Evolutionary conservation across 257 asterid species (phyloP), one percentile per base, ranked within the genome.

Genomic region (Solanum sparsipilum): DNA sequence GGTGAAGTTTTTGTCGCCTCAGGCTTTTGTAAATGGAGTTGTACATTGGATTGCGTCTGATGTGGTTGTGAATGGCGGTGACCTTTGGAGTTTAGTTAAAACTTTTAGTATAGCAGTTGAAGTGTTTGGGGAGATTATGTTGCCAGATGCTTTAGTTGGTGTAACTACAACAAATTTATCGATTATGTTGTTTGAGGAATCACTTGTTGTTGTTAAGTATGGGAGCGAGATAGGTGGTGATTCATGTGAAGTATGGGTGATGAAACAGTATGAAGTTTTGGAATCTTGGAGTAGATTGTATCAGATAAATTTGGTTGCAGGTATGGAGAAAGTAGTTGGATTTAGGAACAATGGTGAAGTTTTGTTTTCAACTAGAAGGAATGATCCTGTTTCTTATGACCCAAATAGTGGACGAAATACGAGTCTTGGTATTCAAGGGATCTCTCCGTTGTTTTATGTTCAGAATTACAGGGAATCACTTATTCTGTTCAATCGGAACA

Each of bases 281-380:
- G 92, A 90, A 60, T 91, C 96, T 4, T 95, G 98, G 98, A 87
- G 63, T 23, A 93, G 88, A 87, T 83, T 95, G 73, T 93, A 90
- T 88, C 56, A 86, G 58, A 86, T 94, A 63, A 85, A 88, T 84
- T 68, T 90, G 68, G 87, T 0, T 1, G 63, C 35, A 84, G 90
- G 89, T 41, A 44, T 91, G 39, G 90, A 76, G 38, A 89, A 56
- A 89, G 93, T 92, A 9, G 90, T 94, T 71, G 93, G 93, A 1
- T 92, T 93, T 88, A 87, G 90, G 73, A 84, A 88, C 70, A 89
- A 88, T 8, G 94, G 94, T 84, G 91, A 92, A 87, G 89, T 93
- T 90, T 58, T 94, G 32, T 68, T 93, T 44, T 90, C 89, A 12
- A 89, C 84, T 25, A 75, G 11, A 48, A 87, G 85, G 1, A n/a